Evolutionary conservation across 2,329 filamentous ascomycete species (phyloP).

Genomic region (Gaeumannomyces sp.): DNA sequence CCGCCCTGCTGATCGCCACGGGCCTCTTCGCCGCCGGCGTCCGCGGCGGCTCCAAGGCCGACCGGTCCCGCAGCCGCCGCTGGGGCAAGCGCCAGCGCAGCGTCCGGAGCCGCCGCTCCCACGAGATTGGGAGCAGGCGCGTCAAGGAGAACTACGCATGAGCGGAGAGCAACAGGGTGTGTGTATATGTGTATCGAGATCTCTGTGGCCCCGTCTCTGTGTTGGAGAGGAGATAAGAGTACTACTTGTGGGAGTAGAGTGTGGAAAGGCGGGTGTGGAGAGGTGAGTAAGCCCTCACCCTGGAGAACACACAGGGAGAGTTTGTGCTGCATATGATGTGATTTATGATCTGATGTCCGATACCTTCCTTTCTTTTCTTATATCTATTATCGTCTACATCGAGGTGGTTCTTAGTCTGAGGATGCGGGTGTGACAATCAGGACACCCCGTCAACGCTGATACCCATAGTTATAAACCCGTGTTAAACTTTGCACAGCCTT

Average conservation of each 20-base stretch:
- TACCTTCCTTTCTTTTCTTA: neutral
- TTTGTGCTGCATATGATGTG: neutral
- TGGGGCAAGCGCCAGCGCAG: slow-evolving; percentile 42
- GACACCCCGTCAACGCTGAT: neutral
- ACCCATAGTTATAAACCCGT: neutral
- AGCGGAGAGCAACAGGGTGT: neutral
- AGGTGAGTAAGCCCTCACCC: no score
- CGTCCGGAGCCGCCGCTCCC: slow-evolving; percentile 46
- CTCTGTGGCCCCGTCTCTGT: neutral
- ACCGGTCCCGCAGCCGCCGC: slow-evolving; percentile 23
- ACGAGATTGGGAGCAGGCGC: slow-evolving; percentile 35
- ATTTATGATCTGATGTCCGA: neutral
- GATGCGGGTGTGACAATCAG: no score
- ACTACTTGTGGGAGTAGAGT: no score
- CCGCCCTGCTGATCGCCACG: slow-evolving; percentile 58
- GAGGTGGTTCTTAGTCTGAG: neutral
- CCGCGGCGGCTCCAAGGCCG: slow-evolving; percentile 35
- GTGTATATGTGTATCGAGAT: neutral
- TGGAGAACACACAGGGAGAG: neutral
- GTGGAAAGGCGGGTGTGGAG: neutral
- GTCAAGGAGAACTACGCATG: slow-evolving; percentile 66
- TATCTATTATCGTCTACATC: neutral
- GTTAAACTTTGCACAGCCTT: neutral
- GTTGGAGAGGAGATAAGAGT: no score
- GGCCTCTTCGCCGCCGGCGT: slow-evolving; percentile 62